Percentiles rank a stretch among this genome's conserved stretches.
These are phyloP conservation scores for Coemansia sp. DNA, from an alignment of 192 early-diverging fungal genomes.

Conservation along the genomic window DNA sequence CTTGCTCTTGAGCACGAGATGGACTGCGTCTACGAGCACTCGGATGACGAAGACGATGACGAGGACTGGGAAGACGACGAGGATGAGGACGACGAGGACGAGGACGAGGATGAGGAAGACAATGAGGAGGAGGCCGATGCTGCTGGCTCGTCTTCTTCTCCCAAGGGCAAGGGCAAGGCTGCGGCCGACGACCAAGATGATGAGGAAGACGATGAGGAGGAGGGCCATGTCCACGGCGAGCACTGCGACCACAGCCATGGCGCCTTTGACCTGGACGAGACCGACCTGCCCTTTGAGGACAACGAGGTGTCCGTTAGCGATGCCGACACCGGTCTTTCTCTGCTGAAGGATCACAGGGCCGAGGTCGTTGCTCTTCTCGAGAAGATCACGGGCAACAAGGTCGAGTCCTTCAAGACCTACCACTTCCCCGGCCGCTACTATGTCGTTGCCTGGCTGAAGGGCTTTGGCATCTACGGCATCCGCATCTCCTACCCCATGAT, in stretches of 20 bases:
- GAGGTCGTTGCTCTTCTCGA: constrained; percentile 34
- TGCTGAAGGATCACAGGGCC: constrained; percentile 43
- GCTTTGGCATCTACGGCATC: constrained; percentile 51
- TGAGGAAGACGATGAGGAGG: constrained; percentile 30
- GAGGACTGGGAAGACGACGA: constrained; percentile 33
- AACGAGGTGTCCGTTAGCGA: constrained; percentile 22
- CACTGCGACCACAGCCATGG: constrained; percentile 42
- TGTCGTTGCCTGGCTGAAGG: constrained; percentile 50
- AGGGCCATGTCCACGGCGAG: constrained; percentile 49
- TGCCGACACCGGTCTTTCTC: constrained; percentile 35
- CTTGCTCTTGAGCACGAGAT: constrained; percentile 53
- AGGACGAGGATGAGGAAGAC: constrained; percentile 12
- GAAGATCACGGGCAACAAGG: constrained; percentile 39
- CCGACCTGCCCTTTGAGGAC: constrained; percentile 48
- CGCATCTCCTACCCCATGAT: constrained; percentile 53
- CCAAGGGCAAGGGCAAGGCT: constrained; percentile 30
- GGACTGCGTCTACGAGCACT: constrained; percentile 48
- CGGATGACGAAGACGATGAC: constrained; percentile 48
- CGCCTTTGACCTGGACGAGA: constrained; percentile 16
- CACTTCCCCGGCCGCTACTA: constrained; percentile 54
- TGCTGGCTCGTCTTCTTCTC: neutral
- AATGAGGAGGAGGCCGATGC: constrained; percentile 2
- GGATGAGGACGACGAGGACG: constrained; percentile 17
- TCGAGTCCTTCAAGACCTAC: constrained; percentile 52
- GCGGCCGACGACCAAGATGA: constrained; percentile 18